Percentiles rank a stretch among this genome's conserved stretches.
phyloP scores from a whole-genome alignment of 2,329 filamentous ascomycete genomes.

The Trichoderma lentiforme region DNA sequence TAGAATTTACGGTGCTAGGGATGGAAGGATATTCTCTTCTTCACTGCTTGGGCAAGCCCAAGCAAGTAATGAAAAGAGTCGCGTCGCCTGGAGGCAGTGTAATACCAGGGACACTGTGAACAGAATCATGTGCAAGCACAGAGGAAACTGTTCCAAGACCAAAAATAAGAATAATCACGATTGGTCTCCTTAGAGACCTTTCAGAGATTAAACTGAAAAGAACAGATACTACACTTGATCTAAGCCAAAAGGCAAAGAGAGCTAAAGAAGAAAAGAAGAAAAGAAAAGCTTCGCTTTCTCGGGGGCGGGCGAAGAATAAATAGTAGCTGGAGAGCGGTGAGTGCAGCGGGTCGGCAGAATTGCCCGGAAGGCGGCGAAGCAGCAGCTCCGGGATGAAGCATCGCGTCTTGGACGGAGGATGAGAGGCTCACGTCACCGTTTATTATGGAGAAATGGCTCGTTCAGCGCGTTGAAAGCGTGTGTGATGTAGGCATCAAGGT shows the following conservation, averaged over 20 bases:
- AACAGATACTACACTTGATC: constrained; percentile 97
- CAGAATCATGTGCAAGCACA: constrained; percentile 41
- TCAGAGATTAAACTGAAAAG: constrained; percentile 97
- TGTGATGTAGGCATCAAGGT: neutral
- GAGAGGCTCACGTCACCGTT: neutral
- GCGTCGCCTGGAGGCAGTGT: constrained; percentile 45
- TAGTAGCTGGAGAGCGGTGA: constrained; percentile 20
- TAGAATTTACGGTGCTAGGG: neutral
- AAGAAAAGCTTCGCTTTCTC: constrained; percentile 23
- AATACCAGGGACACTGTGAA: constrained; percentile 45
- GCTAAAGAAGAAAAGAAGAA: constrained; percentile 37
- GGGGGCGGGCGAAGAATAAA: constrained; percentile 24
- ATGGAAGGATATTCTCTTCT: constrained; percentile 31
- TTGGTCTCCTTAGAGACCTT: constrained; percentile 69
- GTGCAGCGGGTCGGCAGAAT: constrained; percentile 1
- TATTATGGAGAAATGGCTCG: neutral
- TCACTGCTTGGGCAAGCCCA: constrained; percentile 38
- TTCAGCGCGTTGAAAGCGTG: neutral
- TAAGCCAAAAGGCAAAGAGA: constrained; percentile 64
- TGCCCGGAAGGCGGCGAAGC: neutral
- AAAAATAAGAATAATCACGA: constrained; percentile 76
- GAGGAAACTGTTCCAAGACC: constrained; percentile 34
- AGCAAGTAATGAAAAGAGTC: constrained; percentile 42
- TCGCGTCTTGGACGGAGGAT: neutral
- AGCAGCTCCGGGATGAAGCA: constrained; percentile 1